Conservation (phyloP, 1,139 yeast genomes). For the Yamadazyma jaroonii region DNA sequence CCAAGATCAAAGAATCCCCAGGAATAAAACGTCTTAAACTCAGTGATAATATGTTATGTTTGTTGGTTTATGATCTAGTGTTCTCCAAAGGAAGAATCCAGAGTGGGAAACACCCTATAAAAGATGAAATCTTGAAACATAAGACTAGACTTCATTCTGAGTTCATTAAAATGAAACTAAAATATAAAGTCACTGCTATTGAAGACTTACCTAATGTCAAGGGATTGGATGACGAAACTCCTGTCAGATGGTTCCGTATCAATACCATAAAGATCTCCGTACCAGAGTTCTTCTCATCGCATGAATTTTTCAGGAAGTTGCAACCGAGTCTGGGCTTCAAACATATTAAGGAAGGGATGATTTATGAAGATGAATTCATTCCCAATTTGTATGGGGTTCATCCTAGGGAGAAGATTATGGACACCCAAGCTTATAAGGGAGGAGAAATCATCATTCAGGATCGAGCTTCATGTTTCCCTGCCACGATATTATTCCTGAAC, state of each 20-base stretch:
- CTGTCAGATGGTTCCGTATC: conserved; percentile 85
- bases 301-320: conserved; percentile 42
- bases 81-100: conserved; percentile 81
- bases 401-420: conserved; percentile 66
- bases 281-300: conserved; percentile 41
- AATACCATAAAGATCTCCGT: conserved; percentile 53
- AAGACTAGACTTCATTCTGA: conserved; percentile 83
- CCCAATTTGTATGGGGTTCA: conserved; percentile 80
- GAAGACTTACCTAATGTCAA: conserved; percentile 34
- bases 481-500: conserved; percentile 60
- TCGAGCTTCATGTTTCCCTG: conserved; percentile 96
- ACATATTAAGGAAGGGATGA: conserved; percentile 48
- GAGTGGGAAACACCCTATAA: conserved; percentile 84
- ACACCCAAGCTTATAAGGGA: conserved; percentile 60
- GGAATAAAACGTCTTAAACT: conserved; percentile 34
- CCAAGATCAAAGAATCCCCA: conserved; percentile 53
- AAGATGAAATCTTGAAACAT: conserved; percentile 74
- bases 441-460: conserved; percentile 92
- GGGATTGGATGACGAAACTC: conserved; percentile 57
- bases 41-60: conserved; percentile 49
- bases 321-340: conserved; percentile 17
- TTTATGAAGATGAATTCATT: conserved; percentile 69
- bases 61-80: conserved; percentile 79
- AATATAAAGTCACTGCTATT: conserved; percentile 49
- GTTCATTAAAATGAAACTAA: conserved; percentile 70